Base-by-base conservation (phyloP, 1,139 yeast species). In the Taphrina pruni region DNA sequence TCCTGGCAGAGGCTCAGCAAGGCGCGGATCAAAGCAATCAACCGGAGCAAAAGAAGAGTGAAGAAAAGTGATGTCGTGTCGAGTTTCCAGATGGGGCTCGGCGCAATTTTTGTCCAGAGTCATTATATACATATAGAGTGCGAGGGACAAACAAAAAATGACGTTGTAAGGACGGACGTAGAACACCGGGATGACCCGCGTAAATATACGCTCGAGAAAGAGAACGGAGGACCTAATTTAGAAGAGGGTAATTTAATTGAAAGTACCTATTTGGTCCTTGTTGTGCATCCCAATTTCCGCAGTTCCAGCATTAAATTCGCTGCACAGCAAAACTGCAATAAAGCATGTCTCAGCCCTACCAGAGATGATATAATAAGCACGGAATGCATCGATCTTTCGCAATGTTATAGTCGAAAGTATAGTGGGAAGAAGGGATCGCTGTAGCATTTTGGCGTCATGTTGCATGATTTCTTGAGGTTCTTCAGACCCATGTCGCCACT, bases 1-100 rank as follows among this genome's bases (percentile, higher is more conserved):
- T 93, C 71, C 72, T 75, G 52, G n/a, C 43, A 8, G 36, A 50
- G 54, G 48, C 48, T 2, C 48, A n/a, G 48, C 12, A 54, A 50
- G 54, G 48, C 48, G 48, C 48, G 20, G 48, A 45, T 17, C 4
- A 26, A 2, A 4, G 32, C 32, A 2, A 26, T 2, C 4, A 26
- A 4, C 32, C 32, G 32, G 32, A 26, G 32, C 32, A 26, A 26
- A 4, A 26, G 32, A 26, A 26, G 32, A 26, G 32, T 1, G 17
- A 17, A 17, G 32, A 26, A 26, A 26, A 26, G 32, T 26, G 32
- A 26, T 26, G 32, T 26, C 32, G 32, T 26, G 32, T 26, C 32
- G 4, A 4, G 32, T 26, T 26, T 26, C 4, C 32, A 26, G 32
- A 2, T 4, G 32, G 1, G 32, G 32, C 32, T 26, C 32, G 32